Conservation (phyloP, 2,329 filamentous ascomycete genomes). For the Alternaria sp. region DNA sequence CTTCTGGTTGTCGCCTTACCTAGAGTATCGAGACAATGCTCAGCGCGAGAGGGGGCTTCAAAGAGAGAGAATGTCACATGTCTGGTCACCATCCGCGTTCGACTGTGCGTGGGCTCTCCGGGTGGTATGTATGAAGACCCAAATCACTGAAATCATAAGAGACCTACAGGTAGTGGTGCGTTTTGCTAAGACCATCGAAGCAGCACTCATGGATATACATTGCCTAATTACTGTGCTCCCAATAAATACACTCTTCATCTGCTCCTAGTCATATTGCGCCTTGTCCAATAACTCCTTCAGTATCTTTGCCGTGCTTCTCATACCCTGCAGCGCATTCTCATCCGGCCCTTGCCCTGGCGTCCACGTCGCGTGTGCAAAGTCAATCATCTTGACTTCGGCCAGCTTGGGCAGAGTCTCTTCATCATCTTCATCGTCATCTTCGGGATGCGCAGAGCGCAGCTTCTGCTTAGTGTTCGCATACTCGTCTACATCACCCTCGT, state of each 20-base stretch:
- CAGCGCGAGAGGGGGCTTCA: too few species aligned
- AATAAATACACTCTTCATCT: neutral
- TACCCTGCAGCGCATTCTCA: slow-evolving; percentile 79
- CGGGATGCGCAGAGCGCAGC: slow-evolving; percentile 32
- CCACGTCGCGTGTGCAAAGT: slow-evolving; percentile 94
- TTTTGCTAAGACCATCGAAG: neutral
- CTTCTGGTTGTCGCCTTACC: too few species aligned
- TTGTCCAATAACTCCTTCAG: slow-evolving; percentile 68
- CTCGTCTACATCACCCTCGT: slow-evolving; percentile 68
- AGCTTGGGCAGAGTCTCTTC: slow-evolving; percentile 66
- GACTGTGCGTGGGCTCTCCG: neutral
- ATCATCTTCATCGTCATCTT: slow-evolving; percentile 57
- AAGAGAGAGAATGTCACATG: too few species aligned
- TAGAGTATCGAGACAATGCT: too few species aligned
- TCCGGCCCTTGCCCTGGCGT: slow-evolving; percentile 83
- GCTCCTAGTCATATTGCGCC: slow-evolving; percentile 33
- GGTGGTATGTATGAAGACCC: neutral
- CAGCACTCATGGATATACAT: neutral
- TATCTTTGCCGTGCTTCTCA: slow-evolving; percentile 74
- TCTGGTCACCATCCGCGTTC: too few species aligned
- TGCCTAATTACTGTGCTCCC: neutral
- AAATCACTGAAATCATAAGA: neutral
- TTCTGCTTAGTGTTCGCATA: slow-evolving; percentile 56
- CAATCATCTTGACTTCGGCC: slow-evolving; percentile 85
- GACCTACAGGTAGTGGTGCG: neutral